Conservation (phyloP, 1,284 basidiomycete genomes). For the Tremellales sp. region DNA sequence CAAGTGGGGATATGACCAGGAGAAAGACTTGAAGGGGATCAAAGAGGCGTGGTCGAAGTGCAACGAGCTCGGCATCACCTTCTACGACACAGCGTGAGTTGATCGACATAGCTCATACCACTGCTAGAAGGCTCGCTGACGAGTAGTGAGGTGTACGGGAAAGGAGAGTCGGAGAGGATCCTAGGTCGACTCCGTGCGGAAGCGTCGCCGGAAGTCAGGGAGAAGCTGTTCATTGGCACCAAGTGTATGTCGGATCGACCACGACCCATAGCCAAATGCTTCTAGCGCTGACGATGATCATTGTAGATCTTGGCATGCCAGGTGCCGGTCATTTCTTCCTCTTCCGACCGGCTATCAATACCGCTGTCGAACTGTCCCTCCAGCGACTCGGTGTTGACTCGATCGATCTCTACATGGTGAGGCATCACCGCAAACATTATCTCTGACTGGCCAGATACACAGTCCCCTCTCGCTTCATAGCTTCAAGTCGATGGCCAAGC, state of each 20-base stretch:
- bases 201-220: slow-evolving; percentile 20
- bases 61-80: slow-evolving; percentile 30
- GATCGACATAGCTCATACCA: not conserved
- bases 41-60: slow-evolving; percentile 32
- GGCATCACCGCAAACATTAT: no score
- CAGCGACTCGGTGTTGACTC: slow-evolving; percentile 33
- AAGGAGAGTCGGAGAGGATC: slow-evolving; percentile 36
- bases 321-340: slow-evolving; percentile 28
- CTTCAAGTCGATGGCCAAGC: slow-evolving; percentile 26
- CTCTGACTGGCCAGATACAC: slow-evolving; percentile 33
- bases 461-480: slow-evolving; percentile 28
- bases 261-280: not conserved
- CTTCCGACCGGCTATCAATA: slow-evolving; percentile 33
- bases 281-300: not conserved
- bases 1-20: slow-evolving; percentile 32
- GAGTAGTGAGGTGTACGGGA: slow-evolving; percentile 28
- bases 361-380: slow-evolving; percentile 26
- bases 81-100: slow-evolving; percentile 42
- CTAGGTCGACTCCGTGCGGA: slow-evolving; percentile 34
- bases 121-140: not conserved
- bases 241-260: slow-evolving; percentile 27
- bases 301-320: slow-evolving; percentile 34
- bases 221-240: slow-evolving; percentile 31
- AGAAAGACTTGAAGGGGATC: slow-evolving; percentile 27
- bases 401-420: slow-evolving; percentile 38